Evolutionary conservation across 805 yeast genomes (phyloP), one percentile per base, ranked within the genome.

Genomic region (Zygosaccharomyces lentus): DNA sequence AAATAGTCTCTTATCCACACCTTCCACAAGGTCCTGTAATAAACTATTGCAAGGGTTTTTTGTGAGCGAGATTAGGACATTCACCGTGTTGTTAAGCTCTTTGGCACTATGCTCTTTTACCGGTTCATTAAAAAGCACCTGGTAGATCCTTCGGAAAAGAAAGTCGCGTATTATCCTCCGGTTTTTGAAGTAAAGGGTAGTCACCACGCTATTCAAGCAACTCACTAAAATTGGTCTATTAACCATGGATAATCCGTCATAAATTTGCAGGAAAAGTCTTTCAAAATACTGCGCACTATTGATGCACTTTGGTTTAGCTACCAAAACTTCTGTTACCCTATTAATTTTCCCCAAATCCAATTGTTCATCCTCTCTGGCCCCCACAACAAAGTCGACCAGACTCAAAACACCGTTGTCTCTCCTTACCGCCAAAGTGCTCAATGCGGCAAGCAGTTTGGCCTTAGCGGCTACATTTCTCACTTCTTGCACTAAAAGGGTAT

Each of bases 361-460:
- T 29, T 58, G 54, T 46, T 84, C 91, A 44, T 74, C 72, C 34
- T 87, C 95, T 46, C 96, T 70, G 21, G 86, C 69, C 0, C 96
- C 96, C 10, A 85, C 69, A 0, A 86, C 72, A 51, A 86, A 80
- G 62, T 91, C 97, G 24, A 89, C 72, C 41, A 91, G 65, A 1
- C 89, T 74, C 24, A 77, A 65, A 1, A 93, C 79, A 0, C 98
- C 97, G 56, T 84, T 82, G 1, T 74, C 63, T 19, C 95, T 73
- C 35, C 72, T 63, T 16, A 78, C 60, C 1, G 85, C 84, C 23
- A 87, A 64, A 2, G 61, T 49, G 0, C 83, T 75, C 3, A 91
- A 68, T 39, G 74, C 69, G 0, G 65, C 49, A 39, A 82, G 62
- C 3, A 86, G 70, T 46, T 73, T 68, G 5, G 52, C 52, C 39